Evolutionary conservation across 306 rosid species (phyloP).

Genomic region (Castanospermum australe): DNA sequence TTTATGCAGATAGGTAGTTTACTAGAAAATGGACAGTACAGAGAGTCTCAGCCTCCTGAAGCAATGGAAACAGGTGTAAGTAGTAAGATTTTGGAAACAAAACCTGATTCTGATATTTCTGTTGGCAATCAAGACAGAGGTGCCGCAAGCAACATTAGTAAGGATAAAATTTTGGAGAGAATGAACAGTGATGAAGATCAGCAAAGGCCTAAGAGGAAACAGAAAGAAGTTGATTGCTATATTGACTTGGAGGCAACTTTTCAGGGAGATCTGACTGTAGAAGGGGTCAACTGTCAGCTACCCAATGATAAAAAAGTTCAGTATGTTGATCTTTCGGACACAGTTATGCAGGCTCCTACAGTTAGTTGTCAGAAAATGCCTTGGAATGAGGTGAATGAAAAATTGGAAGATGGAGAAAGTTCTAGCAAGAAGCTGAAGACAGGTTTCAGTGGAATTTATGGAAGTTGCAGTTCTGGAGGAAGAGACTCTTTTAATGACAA

Average conservation of each 20-base stretch:
- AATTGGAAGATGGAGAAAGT: conserved; percentile 41
- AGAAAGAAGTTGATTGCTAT: conserved; percentile 36
- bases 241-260: conserved; percentile 38
- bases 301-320: conserved; percentile 41
- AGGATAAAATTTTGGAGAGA: conserved; percentile 38
- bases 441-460: conserved; percentile 39
- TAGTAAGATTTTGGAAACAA: conserved; percentile 37
- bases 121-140: conserved; percentile 39
- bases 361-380: conserved; percentile 33
- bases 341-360: conserved; percentile 39
- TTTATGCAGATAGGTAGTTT: conserved; percentile 58
- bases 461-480: conserved; percentile 34
- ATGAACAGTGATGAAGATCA: conserved; percentile 35
- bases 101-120: conserved; percentile 33
- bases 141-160: conserved; percentile 24
- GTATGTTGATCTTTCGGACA: conserved; percentile 45
- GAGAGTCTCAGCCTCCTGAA: conserved; percentile 38
- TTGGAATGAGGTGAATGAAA: conserved; percentile 49
- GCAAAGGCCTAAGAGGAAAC: conserved; percentile 35
- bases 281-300: conserved; percentile 27
- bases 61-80: conserved; percentile 35
- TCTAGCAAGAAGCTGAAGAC: conserved; percentile 57
- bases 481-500: conserved; percentile 35
- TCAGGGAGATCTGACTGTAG: conserved; percentile 30
- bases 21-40: conserved; percentile 31